Evolutionary conservation across 495 filamentous ascomycete species (phyloP), one percentile per base, ranked within the genome.

Genomic region (Aspergillus olivimuriae): DNA sequence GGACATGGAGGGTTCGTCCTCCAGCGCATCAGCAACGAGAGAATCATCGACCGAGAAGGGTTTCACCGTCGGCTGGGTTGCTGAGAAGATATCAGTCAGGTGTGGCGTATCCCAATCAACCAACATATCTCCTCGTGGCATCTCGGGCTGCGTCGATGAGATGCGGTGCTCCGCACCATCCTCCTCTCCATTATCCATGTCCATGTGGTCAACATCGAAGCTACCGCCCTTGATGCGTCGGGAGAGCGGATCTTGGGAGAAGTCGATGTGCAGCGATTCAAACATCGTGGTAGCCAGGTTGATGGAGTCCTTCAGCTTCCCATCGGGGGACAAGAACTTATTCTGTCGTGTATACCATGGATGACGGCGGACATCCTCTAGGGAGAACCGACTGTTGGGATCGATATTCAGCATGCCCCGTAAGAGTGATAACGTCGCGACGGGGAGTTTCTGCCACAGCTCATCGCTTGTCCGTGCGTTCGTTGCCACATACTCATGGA

Each of bases 301-400:
- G 47, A 97, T 66, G 1, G 86, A 83, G 50, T 96, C 88, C 16
- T 76, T 73, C n/a, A 89, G 74, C 46, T 75, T 78, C 52, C 91
- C 91, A 37, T 91, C 80, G 0, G 72, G 47, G 0, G 76, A 78
- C 4, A 97, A 75, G 55, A 84, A 82, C 28, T 75, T 78, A 57
- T 97, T 97, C 24, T 69, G 75, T 38, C 88, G 79, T 2, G 88
- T 95, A 55, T 88, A 96, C 92, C 92, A 99, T 23, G 89, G 92
- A 64, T 99, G 94, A 40, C 84, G 78, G 33, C 89, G 83, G 43
- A 99, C 85, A 47, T 92, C 87, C 38, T 86, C 78, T 46, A 97
- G 80, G 3, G 82, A 84, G 64, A 94, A 96, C n/a, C 92, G 82
- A 31, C 72, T 75, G 14, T 53, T 63, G 3, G 87, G 72, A 31